Evolutionary conservation across 345 rosid species (phyloP), one percentile per base, ranked within the genome.

Genomic region (Viola odorata): DNA sequence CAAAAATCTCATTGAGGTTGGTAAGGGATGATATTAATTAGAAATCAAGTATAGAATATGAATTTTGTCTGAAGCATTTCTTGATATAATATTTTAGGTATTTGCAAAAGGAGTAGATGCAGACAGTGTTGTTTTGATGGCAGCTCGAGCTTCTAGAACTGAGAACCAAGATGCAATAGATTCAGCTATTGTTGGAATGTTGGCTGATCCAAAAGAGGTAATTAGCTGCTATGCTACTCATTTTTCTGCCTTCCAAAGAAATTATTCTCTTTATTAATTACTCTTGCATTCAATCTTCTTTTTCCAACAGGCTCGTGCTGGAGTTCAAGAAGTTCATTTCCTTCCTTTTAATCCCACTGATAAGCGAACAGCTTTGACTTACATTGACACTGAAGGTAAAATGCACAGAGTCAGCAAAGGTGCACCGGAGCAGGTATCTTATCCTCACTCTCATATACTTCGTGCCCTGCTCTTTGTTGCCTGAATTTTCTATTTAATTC

Each of bases 361-460:
- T 68, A 94, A 90, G 85, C 82, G 99, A 54, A 94, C 97, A 6
- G 99, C 99, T 49, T 77, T 94, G 65, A 94, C 97, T 14, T 94
- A 90, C 58, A 69, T 81, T 63, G 97, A 88, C 58, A 37, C 64
- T 74, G 80, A 79, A 17, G 95, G 89, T 69, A 90, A 78, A 85
- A 88, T 88, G 99, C 97, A 85, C 58, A 84, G 98, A 78, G 98
- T 92, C 63, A 92, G 97, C 80, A 92, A 92, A 82, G 99, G 99
- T 61, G 99, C 99, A 57, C 99, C 99, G 0, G 99, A 94, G 76
- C 99, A 94, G 95, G 99, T 91, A 77, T 65, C 44, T 39, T 63
- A 42, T 45, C 42, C 23, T 58, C 42, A 4, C 16, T n/a, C 53
- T 23, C 5, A 45, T 17, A 57, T 50, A n/a, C 17, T 42, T 41